Evolutionary conservation across 768 basidiomycete genomes (phyloP).

Genomic region (Russula abietina): DNA sequence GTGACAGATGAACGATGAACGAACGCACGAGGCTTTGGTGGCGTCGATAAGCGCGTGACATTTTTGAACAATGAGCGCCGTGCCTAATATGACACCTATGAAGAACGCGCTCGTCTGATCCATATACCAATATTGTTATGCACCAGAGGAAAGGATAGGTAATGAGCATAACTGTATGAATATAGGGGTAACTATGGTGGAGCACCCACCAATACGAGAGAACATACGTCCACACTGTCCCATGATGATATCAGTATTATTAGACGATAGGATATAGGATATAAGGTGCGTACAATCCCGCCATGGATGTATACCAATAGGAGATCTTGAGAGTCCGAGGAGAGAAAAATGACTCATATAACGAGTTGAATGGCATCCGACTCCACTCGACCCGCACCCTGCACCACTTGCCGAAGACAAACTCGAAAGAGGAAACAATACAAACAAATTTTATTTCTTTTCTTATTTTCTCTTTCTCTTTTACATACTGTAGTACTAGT

Average conservation of each 20-base stretch:
- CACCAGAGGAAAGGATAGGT: not conserved
- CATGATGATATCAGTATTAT: not conserved
- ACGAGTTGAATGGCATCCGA: not conserved
- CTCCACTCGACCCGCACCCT: not conserved
- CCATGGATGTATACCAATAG: not conserved
- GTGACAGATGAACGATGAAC: too few relatives aligned
- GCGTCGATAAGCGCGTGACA: not conserved
- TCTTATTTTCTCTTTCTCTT: not conserved
- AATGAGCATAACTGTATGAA: not conserved
- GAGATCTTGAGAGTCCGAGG: not conserved
- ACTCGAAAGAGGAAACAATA: not conserved
- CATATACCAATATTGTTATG: not conserved
- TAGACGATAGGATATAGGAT: not conserved
- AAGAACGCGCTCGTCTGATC: slow-evolving; percentile 1
- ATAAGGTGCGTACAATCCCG: not conserved
- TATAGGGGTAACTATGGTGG: not conserved
- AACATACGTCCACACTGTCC: not conserved
- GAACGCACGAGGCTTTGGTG: slow-evolving; percentile 8
- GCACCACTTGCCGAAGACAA: not conserved
- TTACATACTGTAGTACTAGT: not conserved
- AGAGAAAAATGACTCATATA: not conserved
- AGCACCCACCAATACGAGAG: slow-evolving; percentile 8
- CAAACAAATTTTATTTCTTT: not conserved
- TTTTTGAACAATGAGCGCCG: not conserved
- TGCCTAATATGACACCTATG: not conserved